Evolutionary conservation across 2,329 filamentous ascomycete species (phyloP), one percentile per base, ranked within the genome.

Genomic region (Fusarium nanum): DNA sequence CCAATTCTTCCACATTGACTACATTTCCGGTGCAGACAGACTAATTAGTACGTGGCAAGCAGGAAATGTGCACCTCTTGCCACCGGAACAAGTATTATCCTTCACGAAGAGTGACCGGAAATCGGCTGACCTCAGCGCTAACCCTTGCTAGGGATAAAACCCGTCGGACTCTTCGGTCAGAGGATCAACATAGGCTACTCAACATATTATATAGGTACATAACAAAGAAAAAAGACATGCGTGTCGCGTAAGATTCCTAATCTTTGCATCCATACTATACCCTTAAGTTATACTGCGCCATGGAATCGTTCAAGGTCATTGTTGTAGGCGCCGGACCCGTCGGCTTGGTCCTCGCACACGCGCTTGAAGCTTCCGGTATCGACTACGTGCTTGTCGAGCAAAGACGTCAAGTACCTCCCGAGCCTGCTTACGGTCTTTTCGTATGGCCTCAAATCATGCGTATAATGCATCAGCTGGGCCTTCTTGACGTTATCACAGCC

Each of bases 381-480:
- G 52, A 68, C 27, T 68, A 44, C 9, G 53, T 65, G 0, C 60
- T 68, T 25, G 48, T 68, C 11, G 65, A 68, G 7, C 65, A 68
- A 30, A 55, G 65, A 49, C 25, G 64, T 0, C 64, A 68, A 37
- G 42, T 68, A 1, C 48, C 64, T 2, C 65, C 64, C 0, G 65
- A 68, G 1, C 64, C 65, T 8, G 52, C 65, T 55, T 68, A 68
- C 6, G 65, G 64, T 1, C 22, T 68, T 0, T 68, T 68, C 4
- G 5, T 68, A 9, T 68, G 65, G 65, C 65, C 65, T 30, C 65
- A 68, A 3, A 65, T 65, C 6, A 49, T 65, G 48, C 27, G 65
- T 11, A 65, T 60, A 1, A 60, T 68, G 3, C 59, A 68, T 5
- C 65, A 68, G 10, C 8, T 68, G 5, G 65, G 53, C 0, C 14